A percentile compares a stretch with the other conserved stretches of the same genome.
Evolutionary conservation across 1,284 basidiomycete species (phyloP).

Genomic region (Boletellus deceptivus): DNA sequence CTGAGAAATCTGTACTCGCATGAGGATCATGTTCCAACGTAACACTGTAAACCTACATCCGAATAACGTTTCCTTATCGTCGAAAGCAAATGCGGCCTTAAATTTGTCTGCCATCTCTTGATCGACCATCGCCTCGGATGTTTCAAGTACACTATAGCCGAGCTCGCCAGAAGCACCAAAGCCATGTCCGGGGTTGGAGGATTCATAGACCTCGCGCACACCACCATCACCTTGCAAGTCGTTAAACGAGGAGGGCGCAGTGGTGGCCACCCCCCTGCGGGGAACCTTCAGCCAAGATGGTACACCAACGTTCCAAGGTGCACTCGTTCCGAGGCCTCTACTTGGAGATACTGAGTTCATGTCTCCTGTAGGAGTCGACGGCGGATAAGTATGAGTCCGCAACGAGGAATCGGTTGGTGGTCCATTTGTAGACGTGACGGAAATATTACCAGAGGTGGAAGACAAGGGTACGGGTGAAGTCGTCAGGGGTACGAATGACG

Average conservation of each 20-base stretch:
- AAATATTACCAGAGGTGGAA: slow-evolving; percentile 14
- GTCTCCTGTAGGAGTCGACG: slow-evolving; percentile 53
- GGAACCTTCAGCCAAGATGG: slow-evolving; percentile 71
- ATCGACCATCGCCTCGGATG: slow-evolving; percentile 60
- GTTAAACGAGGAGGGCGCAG: slow-evolving; percentile 4
- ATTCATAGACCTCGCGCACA: slow-evolving; percentile 56
- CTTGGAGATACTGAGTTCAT: slow-evolving; percentile 22
- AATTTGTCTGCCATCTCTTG: slow-evolving; percentile 74
- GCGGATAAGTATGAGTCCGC: slow-evolving; percentile 71
- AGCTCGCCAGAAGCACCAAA: slow-evolving; percentile 50
- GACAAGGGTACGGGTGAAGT: slow-evolving; percentile 27
- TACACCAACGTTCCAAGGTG: slow-evolving; percentile 60
- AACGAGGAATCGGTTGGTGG: slow-evolving; percentile 20
- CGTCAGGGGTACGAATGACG: slow-evolving; percentile 63
- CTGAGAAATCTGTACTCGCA: slow-evolving; percentile 73
- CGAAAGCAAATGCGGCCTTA: slow-evolving; percentile 75
- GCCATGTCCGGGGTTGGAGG: slow-evolving; percentile 21
- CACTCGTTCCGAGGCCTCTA: slow-evolving; percentile 28
- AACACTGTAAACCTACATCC: slow-evolving; percentile 62
- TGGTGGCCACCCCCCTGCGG: slow-evolving; percentile 40
- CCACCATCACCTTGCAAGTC: slow-evolving; percentile 22
- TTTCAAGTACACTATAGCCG: slow-evolving; percentile 74
- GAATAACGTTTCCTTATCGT: slow-evolving; percentile 81
- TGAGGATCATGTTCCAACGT: slow-evolving; percentile 10
- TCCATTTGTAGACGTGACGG: slow-evolving; percentile 7